Conservation (phyloP, 768 basidiomycete genomes). For the Suillus plorans region DNA sequence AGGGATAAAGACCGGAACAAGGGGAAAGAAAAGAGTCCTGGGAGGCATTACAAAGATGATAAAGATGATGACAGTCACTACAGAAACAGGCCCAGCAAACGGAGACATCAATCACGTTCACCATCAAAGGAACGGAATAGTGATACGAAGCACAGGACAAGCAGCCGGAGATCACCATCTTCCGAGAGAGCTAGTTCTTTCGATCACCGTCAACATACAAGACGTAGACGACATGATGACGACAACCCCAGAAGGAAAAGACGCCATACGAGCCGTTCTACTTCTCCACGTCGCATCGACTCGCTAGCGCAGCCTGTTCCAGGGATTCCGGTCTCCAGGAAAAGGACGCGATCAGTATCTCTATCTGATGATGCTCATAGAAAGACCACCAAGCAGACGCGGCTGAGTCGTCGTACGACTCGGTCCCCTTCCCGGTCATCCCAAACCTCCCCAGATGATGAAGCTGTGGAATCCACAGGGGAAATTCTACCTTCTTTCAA, state of each 20-base stretch:
- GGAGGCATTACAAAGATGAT: conserved; percentile 46
- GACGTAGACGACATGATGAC: conserved; percentile 24
- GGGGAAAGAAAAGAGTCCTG: conserved; percentile 51
- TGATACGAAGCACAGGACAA: conserved; percentile 18
- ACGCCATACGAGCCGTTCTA: conserved; percentile 18
- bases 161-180: conserved; percentile 20
- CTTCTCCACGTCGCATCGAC: conserved; percentile 9
- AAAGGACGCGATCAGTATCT: conserved; percentile 17
- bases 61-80: conserved; percentile 32
- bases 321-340: conserved; percentile 9
- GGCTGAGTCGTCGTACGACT: conserved; percentile 9
- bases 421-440: conserved; percentile 30
- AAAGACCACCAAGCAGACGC: conserved; percentile 7
- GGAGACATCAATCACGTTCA: conserved; percentile 30
- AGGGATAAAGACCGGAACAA: conserved; percentile 42
- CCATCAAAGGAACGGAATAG: conserved; percentile 25
- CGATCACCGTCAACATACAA: conserved; percentile 19
- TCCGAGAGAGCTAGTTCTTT: conserved; percentile 14
- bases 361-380: conserved; percentile 12
- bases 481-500: conserved; percentile 14
- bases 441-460: conserved; percentile 25
- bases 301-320: conserved; percentile 15
- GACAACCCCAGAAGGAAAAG: conserved; percentile 19
- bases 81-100: conserved; percentile 20
- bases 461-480: conserved; percentile 8